Evolutionary conservation across 805 yeast genomes (phyloP).

Genomic region (Naumovozyma baii): DNA sequence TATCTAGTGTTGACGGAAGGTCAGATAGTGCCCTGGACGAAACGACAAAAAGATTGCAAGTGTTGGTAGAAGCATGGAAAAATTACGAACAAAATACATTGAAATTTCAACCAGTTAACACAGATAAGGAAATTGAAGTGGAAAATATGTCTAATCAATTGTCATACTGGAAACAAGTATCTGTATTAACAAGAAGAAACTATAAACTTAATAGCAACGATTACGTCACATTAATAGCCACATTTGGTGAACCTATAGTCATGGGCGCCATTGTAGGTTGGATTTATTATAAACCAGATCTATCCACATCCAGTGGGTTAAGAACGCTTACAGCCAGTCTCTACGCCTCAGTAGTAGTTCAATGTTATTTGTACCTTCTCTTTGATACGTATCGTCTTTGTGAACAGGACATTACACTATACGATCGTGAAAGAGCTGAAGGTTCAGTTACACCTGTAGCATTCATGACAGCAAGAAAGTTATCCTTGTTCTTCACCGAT

Average conservation of each 20-base stretch:
- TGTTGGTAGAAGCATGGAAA: conserved; percentile 35
- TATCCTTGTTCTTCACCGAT: conserved; percentile 58
- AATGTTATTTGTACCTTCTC: conserved; percentile 45
- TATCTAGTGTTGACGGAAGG: conserved; percentile 47
- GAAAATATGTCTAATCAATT: conserved; percentile 27
- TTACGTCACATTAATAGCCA: conserved; percentile 37
- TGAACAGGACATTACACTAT: conserved; percentile 42
- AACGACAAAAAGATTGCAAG: conserved; percentile 29
- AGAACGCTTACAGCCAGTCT: conserved; percentile 47
- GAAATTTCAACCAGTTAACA: conserved; percentile 2
- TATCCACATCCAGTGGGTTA: conserved; percentile 41
- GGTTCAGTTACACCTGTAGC: conserved; percentile 58
- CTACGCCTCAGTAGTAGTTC: conserved; percentile 44
- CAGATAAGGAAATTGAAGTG: conserved; percentile 18
- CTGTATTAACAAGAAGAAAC: conserved; percentile 38
- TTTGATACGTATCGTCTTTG: conserved; percentile 54
- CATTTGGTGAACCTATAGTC: conserved; percentile 39
- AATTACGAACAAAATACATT: conserved; percentile 4
- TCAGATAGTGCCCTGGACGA: conserved; percentile 29
- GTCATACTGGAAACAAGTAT: conserved; percentile 35
- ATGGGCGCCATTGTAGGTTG: conserved; percentile 64
- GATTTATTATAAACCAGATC: conserved; percentile 55
- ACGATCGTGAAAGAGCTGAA: conserved; percentile 64
- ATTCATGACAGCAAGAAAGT: conserved; percentile 53
- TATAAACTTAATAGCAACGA: conserved; percentile 42